Conservation (phyloP, 2,329 filamentous ascomycete genomes). For the Botrytis byssoidea region DNA sequence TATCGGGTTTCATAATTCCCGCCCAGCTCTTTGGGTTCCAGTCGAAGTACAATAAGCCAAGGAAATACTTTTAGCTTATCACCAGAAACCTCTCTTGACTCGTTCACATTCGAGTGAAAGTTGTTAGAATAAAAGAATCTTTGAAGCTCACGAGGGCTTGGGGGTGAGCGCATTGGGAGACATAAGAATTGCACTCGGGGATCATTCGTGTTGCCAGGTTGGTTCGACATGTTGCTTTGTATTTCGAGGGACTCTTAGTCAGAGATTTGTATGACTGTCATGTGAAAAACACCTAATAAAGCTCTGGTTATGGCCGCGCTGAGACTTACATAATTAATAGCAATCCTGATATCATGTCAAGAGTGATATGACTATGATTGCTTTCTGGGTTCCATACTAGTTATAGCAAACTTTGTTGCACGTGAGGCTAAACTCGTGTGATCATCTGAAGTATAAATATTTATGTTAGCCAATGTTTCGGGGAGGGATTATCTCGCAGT, state of each 20-base stretch:
- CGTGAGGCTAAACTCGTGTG: not conserved
- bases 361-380: not conserved
- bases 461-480: not conserved
- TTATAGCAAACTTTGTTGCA: not conserved
- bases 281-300: not conserved
- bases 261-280: not conserved
- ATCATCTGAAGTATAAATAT: not conserved
- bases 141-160: not conserved
- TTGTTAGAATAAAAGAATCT: not conserved
- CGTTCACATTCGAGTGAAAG: not conserved
- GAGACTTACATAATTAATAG: not conserved
- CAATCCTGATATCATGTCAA: not conserved
- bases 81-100: not conserved
- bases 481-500: not conserved
- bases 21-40: not conserved
- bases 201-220: not conserved
- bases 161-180: not conserved
- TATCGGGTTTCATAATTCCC: not conserved
- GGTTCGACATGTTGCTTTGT: not conserved
- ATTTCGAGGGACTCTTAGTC: not conserved
- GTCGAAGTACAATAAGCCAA: not conserved
- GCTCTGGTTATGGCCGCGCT: not conserved
- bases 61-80: not conserved
- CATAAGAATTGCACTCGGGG: not conserved
- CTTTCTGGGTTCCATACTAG: not conserved